Base-by-base conservation (phyloP, 208 protist genomes). In the Trypanosoma theileri region DNA sequence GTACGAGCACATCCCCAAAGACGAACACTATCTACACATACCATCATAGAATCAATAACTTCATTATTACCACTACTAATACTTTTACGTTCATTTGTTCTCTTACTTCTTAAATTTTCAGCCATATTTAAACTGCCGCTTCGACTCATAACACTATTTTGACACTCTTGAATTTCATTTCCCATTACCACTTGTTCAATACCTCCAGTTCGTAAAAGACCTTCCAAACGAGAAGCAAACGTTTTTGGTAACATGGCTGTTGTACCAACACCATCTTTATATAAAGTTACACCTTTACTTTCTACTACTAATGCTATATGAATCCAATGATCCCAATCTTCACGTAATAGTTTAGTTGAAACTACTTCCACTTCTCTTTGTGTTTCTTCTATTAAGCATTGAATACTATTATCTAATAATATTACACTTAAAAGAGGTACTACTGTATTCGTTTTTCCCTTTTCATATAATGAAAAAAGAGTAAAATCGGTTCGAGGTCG, bases 291-390 rank as follows among this genome's bases (percentile, higher is more conserved):
- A 9, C 50, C 52, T 21, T 66, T 67, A 14, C 56, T 59, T 19
- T 91, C 82, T 6, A 91, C 11, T 4, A 88, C 73, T n/a, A 83
- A 71, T 0, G 80, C 65, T 16, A 91, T 48, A 61, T 91, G 66
- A 59, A 85, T 71, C 69, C 80, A 87, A 57, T 56, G 66, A 63
- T 88, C 78, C 78, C 75, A 86, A 54, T 91, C 80, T 28, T 72
- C 69, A 19, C 59, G 48, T 17, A 57, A 50, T 17, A 76, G 42
- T 51, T 76, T 76, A 3, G 64, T 56, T 14, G 71, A 76, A 17
- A 70, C 56, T 9, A 70, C 48, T 4, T 19, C 50, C 14, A 55
- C 40, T 31, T 48, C 24, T 16, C 62, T 51, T 42, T 52, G 59
- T 52, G 24, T 11, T 28, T 31, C 53, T 41, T 70, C 71, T 28